A percentile compares a stretch with the other conserved stretches of the same genome.
Evolutionary conservation across 129 eudicot genomes (phyloP).

Genomic region (Silybum marianum): DNA sequence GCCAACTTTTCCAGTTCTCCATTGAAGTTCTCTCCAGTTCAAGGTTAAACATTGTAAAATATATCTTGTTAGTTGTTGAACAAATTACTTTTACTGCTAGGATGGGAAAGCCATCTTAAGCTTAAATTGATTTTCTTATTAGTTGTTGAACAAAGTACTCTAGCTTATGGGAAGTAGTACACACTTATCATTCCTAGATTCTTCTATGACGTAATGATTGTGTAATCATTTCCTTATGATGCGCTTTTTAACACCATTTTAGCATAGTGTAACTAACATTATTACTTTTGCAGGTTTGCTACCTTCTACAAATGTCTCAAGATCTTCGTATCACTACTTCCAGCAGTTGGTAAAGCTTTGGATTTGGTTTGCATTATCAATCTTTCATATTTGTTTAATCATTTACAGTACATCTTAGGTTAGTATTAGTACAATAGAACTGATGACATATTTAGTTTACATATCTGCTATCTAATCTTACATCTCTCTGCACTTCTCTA

Average conservation of each 20-base stretch:
- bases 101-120: not conserved
- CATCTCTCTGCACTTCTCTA: not conserved
- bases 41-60: slow-evolving; percentile 38
- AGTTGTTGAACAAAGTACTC: slow-evolving; percentile 5
- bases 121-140: slow-evolving; percentile 1
- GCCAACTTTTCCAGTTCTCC: slow-evolving; percentile 47
- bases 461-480: not conserved
- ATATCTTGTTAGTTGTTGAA: slow-evolving; percentile 12
- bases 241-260: not conserved
- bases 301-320: slow-evolving; percentile 44
- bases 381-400: not conserved
- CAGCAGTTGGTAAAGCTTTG: slow-evolving; percentile 65
- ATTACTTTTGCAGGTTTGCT: slow-evolving; percentile 53
- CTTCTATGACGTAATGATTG: not conserved
- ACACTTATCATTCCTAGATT: not conserved
- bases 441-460: not conserved
- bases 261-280: not conserved
- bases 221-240: not conserved
- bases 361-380: slow-evolving; percentile 11
- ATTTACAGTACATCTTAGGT: not conserved
- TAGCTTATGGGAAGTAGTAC: not conserved
- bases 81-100: not conserved
- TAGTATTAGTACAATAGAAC: slow-evolving; percentile 10
- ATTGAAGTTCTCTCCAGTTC: slow-evolving; percentile 49
- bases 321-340: slow-evolving; percentile 51